These are phyloP conservation scores for Gaeumannomyces sp. DNA, from an alignment of 2,329 filamentous ascomycete genomes.

Conservation along the genomic window DNA sequence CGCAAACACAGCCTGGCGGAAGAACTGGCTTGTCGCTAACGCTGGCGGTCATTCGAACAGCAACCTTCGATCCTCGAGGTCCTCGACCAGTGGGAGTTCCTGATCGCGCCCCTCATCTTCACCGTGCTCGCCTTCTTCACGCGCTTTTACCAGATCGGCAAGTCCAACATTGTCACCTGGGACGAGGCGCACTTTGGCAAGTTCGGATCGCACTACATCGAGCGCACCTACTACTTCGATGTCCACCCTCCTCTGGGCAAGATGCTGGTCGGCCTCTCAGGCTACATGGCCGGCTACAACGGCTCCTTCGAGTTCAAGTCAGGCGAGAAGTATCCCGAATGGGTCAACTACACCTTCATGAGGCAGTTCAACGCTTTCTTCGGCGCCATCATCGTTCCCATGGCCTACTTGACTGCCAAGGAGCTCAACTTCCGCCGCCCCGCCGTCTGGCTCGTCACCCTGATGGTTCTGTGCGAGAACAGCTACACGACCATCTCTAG, in stretches of 20 bases:
- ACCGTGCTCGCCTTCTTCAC: constrained; percentile 59
- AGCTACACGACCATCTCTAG: constrained; percentile 95
- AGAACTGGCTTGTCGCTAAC: constrained; percentile 18
- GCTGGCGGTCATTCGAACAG: constrained; percentile 20
- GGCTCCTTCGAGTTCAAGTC: constrained; percentile 99
- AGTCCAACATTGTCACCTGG: constrained; percentile 62
- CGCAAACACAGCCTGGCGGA: background rate
- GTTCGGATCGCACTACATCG: constrained; percentile 98
- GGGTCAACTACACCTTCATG: constrained; percentile 98
- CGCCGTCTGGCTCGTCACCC: constrained; percentile 87
- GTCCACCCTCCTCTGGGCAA: constrained; percentile 82
- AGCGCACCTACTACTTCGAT: constrained; percentile 99
- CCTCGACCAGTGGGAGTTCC: constrained; percentile 57
- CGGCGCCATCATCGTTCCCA: constrained; percentile 82
- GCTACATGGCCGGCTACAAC: constrained; percentile 96
- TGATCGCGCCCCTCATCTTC: constrained; percentile 57
- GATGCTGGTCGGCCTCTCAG: constrained; percentile 95
- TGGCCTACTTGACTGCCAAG: constrained; percentile 92
- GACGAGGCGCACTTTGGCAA: constrained; percentile 78
- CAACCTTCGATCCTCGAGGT: constrained; percentile 53
- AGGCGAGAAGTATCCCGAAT: constrained; percentile 86
- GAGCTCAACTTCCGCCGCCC: constrained; percentile 82
- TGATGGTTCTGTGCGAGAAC: constrained; percentile 98
- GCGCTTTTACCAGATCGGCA: constrained; percentile 62
- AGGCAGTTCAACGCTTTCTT: constrained; percentile 95